Conservation (phyloP, 2,329 filamentous ascomycete species). For the Aquanectria penicillioides region DNA sequence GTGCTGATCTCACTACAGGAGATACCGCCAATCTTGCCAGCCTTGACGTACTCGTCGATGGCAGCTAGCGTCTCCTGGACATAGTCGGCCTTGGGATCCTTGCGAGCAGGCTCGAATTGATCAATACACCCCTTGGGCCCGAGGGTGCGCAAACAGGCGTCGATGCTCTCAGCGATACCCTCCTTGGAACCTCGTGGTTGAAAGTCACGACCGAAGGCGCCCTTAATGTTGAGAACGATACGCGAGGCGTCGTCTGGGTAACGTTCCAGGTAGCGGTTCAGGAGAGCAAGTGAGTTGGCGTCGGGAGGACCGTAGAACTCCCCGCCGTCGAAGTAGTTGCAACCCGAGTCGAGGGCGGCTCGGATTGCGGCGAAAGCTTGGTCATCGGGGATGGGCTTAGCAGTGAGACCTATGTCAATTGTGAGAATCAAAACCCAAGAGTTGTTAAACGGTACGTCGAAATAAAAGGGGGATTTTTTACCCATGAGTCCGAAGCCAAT, state of each 20-base stretch:
- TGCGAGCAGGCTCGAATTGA: constrained; percentile 67
- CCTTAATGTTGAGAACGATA: constrained; percentile 70
- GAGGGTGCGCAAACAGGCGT: constrained; percentile 58
- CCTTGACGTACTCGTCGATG: constrained; percentile 57
- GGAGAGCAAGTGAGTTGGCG: constrained; percentile 63
- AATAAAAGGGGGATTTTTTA: constrained; percentile 28
- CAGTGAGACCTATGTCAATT: constrained; percentile 31
- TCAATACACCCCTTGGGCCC: constrained; percentile 58
- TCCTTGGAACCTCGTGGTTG: constrained; percentile 60
- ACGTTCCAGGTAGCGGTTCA: constrained; percentile 68
- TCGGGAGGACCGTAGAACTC: constrained; percentile 69
- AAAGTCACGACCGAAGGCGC: constrained; percentile 52
- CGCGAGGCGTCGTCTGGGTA: constrained; percentile 69
- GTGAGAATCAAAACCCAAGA: too few species aligned
- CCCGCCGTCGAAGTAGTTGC: constrained; percentile 65
- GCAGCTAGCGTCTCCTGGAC: constrained; percentile 53
- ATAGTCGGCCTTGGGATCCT: constrained; percentile 62
- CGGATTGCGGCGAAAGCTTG: constrained; percentile 63
- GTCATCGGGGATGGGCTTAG: constrained; percentile 40
- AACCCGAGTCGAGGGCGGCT: constrained; percentile 55
- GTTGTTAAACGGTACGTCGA: background rate
- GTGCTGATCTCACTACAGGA: constrained; percentile 58
- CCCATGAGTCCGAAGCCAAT: constrained; percentile 41
- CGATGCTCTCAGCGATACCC: constrained; percentile 63
- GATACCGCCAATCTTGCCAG: constrained; percentile 59